Percentiles rank a stretch among this genome's conserved stretches.
phyloP scores from a whole-genome alignment of 2,329 filamentous ascomycete genomes.

The Dendryphion nanum region DNA sequence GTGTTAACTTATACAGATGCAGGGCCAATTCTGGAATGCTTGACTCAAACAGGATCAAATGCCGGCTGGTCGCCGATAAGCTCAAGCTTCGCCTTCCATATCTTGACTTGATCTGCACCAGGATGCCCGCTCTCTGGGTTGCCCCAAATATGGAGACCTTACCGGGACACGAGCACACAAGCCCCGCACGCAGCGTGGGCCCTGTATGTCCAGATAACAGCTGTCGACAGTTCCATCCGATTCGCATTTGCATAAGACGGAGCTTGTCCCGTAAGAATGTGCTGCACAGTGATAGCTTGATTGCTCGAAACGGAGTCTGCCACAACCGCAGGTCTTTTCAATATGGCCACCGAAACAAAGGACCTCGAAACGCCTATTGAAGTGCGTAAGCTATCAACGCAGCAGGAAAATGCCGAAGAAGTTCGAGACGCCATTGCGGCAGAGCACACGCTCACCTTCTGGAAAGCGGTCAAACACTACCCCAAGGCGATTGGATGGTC shows the following conservation, averaged over 20 bases:
- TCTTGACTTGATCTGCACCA: not conserved
- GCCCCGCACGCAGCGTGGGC: not conserved
- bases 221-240: not conserved
- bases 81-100: not conserved
- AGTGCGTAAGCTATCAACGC: slow-evolving; percentile 15
- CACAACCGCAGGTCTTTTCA: no score
- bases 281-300: not conserved
- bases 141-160: not conserved
- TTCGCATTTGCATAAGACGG: not conserved
- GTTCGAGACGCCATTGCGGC: slow-evolving; percentile 33
- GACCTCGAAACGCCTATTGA: slow-evolving; percentile 11
- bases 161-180: not conserved
- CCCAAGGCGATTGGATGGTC: slow-evolving; percentile 55
- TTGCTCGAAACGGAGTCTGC: not conserved
- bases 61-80: not conserved
- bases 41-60: not conserved
- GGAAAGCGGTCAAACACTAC: slow-evolving; percentile 43
- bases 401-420: slow-evolving; percentile 21
- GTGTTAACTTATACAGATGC: not conserved
- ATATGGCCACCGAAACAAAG: slow-evolving; percentile 9
- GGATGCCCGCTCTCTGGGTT: not conserved
- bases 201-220: not conserved
- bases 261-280: not conserved
- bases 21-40: not conserved
- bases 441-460: slow-evolving; percentile 38